Base-by-base conservation (phyloP, 805 yeast species). In the Pichia nakasei region DNA sequence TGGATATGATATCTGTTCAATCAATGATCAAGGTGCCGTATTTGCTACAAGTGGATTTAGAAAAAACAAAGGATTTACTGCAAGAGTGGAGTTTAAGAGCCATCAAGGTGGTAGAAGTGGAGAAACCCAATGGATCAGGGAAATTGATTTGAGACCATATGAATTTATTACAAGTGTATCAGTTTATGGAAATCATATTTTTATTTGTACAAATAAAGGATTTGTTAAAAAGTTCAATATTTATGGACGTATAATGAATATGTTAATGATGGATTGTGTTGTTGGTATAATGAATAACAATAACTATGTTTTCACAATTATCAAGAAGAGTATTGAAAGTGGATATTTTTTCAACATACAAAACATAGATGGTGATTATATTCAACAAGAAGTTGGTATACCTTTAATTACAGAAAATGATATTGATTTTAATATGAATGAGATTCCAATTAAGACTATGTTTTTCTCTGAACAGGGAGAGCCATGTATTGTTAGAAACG, bases 381-480 rank as follows among this genome's bases (percentile, higher is more conserved):
- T 58, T 35, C 66, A 75, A 50, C 65, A 75, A 52, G 76, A 72
- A 52, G 60, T 64, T 32, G 56, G 73, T 5, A 49, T 76, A 22
- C 81, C 81, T 0, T 47, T 75, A 7, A 37, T 37, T 5, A 42
- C 43, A 9, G 41, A 42, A 22, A 37, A 38, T 15, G 40, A 42
- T 31, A 20, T 39, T 4, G 39, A 34, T 33, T 22, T 22, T 17
- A 29, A 35, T 9, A 18, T 12, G 12, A 38, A 6, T 18, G 63
- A 43, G 18, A 40, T 48, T 7, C 63, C 68, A 45, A 53, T 65
- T 48, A 77, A 75, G 49, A 82, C 89, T 3, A 59, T 85, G n/a
- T 88, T 93, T 56, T 93, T 91, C 68, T 82, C 86, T 36, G 80
- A 81, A 37, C 81, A 76, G 54, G 95, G 95, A 19, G 97, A 91